A percentile compares a stretch with the other conserved stretches of the same genome.
phyloP scores from a whole-genome alignment of 305 asterid genomes.

The Rubia balearica region DNA sequence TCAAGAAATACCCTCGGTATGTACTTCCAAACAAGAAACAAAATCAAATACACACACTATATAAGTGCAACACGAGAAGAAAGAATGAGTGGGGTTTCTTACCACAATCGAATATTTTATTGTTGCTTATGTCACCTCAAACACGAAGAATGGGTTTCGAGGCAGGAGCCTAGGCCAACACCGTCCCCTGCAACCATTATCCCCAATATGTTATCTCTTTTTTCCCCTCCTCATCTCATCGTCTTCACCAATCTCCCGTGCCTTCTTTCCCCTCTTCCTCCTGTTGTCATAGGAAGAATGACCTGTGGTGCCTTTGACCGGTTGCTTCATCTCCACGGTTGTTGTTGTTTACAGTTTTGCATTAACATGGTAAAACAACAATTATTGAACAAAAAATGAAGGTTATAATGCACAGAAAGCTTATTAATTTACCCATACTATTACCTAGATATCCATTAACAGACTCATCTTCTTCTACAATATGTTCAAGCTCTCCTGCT shows the following conservation, averaged over 20 bases:
- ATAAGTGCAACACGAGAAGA: background rate
- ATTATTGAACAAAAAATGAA: too few species aligned
- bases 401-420: too few species aligned
- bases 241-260: too few species aligned
- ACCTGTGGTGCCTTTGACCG: background rate
- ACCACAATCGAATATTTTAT: background rate
- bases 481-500: slow-evolving; percentile 22
- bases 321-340: background rate
- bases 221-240: too few species aligned
- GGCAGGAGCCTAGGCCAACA: background rate
- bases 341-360: background rate
- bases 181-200: background rate
- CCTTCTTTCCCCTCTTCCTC: background rate
- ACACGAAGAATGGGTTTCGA: background rate
- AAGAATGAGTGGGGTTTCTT: background rate
- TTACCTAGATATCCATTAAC: background rate
- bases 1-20: background rate
- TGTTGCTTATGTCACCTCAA: background rate
- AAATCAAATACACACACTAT: too few species aligned
- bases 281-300: background rate
- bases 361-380: too few species aligned
- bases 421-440: too few species aligned
- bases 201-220: background rate
- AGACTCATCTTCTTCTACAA: background rate
- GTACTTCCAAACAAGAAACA: background rate